Evolutionary conservation across 2,329 filamentous ascomycete species (phyloP), one percentile per base, ranked within the genome.

Genomic region (Verticillium nubilum): DNA sequence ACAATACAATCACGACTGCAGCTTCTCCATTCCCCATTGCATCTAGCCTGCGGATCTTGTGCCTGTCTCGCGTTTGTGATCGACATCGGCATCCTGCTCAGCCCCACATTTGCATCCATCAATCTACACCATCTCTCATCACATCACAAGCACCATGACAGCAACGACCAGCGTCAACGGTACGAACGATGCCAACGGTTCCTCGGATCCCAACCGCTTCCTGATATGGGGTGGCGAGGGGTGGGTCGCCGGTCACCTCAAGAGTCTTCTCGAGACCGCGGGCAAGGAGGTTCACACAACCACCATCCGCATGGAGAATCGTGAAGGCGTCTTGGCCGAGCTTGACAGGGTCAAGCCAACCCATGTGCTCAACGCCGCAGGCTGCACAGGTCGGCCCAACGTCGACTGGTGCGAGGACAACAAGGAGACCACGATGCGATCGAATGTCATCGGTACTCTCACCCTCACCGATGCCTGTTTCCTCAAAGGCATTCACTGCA

Each of bases 351-450:
- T 86, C 70, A 82, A 83, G 72, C 87, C 86, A 25, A 88, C 85
- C 3, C 85, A 88, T 67, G 85, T 89, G 59, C 74, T 89, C 56
- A 88, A 88, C 72, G 84, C 81, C 61, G 86, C 86, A 54, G 86
- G 86, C 62, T 85, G 81, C 68, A 89, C 86, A 3, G 86, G 87
- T 56, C 79, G 85, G 26, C 86, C 86, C 63, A 89, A 89, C 64
- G 85, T 88, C 69, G 86, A 89, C 73, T 88, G 86, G 86, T 89
- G 86, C 67, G 87, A 90, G 74, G 84, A 87, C 68, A 82, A 89
- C 76, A 87, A 84, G 73, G 82, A 86, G 71, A 82, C 83, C 59
- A 89, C 86, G 6, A 82, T 89, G 68, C 80, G 86, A 61, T 87
- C 83, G 70, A 90, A 90, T 67, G 86, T 86, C 59, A 81, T 88